Evolutionary conservation across 2,329 filamentous ascomycete species (phyloP).

Genomic region (Diplodia intermedia): DNA sequence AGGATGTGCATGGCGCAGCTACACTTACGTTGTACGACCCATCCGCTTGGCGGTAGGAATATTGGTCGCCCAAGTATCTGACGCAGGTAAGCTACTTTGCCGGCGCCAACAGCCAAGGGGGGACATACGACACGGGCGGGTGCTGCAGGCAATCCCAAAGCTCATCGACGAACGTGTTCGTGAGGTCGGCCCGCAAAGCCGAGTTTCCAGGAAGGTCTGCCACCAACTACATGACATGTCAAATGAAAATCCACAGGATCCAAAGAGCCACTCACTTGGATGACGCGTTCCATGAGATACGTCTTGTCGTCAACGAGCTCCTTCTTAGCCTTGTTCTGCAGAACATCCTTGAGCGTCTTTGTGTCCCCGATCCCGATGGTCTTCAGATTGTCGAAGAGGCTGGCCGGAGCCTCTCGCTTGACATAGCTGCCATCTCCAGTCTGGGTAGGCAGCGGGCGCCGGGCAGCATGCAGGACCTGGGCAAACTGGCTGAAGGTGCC

Average conservation of each 20-base stretch:
- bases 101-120: neutral
- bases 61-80: slow-evolving; percentile 50
- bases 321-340: slow-evolving; percentile 69
- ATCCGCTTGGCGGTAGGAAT: slow-evolving; percentile 50
- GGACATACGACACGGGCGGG: slow-evolving; percentile 35
- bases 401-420: slow-evolving; percentile 55
- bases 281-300: slow-evolving; percentile 76
- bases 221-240: slow-evolving; percentile 16
- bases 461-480: slow-evolving; percentile 35
- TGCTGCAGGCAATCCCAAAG: slow-evolving; percentile 36
- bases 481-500: slow-evolving; percentile 34
- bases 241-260: neutral
- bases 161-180: slow-evolving; percentile 36
- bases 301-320: slow-evolving; percentile 75
- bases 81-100: neutral
- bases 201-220: slow-evolving; percentile 32
- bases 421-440: slow-evolving; percentile 42
- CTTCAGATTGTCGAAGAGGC: slow-evolving; percentile 64
- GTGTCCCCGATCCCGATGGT: slow-evolving; percentile 58
- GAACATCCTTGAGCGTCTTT: slow-evolving; percentile 59
- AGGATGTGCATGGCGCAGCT: slow-evolving; percentile 32
- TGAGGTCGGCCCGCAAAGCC: slow-evolving; percentile 34
- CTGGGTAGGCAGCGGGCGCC: slow-evolving; percentile 35
- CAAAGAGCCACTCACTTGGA: slow-evolving; percentile 55
- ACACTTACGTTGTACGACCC: slow-evolving; percentile 48